A percentile compares a stretch with the other conserved stretches of the same genome.
Conservation (phyloP, 306 rosid genomes). For the Rosa multiflora region DNA sequence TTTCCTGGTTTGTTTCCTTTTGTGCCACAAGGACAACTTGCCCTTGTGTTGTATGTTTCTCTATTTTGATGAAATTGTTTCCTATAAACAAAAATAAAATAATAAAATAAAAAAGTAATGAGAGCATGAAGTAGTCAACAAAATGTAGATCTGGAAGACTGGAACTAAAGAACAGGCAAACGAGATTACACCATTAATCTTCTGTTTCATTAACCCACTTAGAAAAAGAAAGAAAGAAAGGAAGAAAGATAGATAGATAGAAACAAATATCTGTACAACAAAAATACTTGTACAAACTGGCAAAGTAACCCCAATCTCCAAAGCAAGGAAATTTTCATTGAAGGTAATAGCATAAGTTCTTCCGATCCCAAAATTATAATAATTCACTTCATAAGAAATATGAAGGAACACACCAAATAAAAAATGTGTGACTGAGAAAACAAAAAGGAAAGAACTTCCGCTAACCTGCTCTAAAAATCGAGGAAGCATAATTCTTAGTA, state of each 20-base stretch:
- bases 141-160: background rate
- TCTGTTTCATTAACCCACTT: background rate
- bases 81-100: background rate
- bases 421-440: background rate
- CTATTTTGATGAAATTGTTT: too few species aligned
- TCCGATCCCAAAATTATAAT: background rate
- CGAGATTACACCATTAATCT: background rate
- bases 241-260: background rate
- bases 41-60: background rate
- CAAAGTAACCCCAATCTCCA: background rate
- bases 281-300: background rate
- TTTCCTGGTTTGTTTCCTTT: too few species aligned
- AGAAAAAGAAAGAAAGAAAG: background rate
- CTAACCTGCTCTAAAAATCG: conserved; percentile 88
- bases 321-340: background rate
- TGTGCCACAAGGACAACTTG: too few species aligned
- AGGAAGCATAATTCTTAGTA: conserved; percentile 87
- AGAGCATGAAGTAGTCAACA: background rate
- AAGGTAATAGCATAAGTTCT: background rate
- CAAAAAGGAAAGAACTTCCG: background rate
- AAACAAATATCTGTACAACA: background rate
- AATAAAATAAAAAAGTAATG: background rate
- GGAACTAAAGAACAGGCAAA: background rate
- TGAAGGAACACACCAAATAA: background rate
- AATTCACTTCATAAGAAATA: background rate